These are phyloP conservation scores for Psilocybe cyanescens DNA, from an alignment of 768 basidiomycete species.

Conservation along the genomic window DNA sequence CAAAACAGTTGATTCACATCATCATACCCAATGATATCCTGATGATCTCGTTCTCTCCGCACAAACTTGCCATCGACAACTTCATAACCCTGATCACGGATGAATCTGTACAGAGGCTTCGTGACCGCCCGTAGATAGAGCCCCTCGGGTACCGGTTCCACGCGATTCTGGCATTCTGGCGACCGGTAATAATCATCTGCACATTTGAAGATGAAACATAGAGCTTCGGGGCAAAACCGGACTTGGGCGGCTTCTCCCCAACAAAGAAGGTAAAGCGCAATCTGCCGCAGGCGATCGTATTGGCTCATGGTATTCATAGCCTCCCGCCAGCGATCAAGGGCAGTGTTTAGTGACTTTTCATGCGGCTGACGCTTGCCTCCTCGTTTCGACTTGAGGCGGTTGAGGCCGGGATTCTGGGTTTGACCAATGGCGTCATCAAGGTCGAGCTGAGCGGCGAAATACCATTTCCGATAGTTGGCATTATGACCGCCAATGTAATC, in stretches of 20 bases:
- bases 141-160: constrained; percentile 93
- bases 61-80: constrained; percentile 95
- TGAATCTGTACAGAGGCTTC: constrained; percentile 95
- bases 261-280: constrained; percentile 92
- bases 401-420: constrained; percentile 88
- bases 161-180: constrained; percentile 93
- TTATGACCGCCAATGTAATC: constrained; percentile 99
- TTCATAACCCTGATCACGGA: constrained; percentile 97
- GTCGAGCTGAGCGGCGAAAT: constrained; percentile 98
- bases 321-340: constrained; percentile 91
- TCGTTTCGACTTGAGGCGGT: constrained; percentile 76
- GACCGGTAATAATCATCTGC: constrained; percentile 99
- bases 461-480: constrained; percentile 99
- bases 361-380: constrained; percentile 53
- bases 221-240: constrained; percentile 92
- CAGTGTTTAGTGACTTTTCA: constrained; percentile 74
- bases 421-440: constrained; percentile 97
- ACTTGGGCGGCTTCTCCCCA: constrained; percentile 99
- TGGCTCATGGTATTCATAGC: constrained; percentile 99
- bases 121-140: constrained; percentile 90
- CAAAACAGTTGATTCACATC: constrained; percentile 99
- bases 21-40: constrained; percentile 96
- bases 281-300: constrained; percentile 95
- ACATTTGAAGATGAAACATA: constrained; percentile 99
- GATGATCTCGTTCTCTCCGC: constrained; percentile 90